A percentile compares a stretch with the other conserved stretches of the same genome.
phyloP scores from a whole-genome alignment of 345 rosid species.

The Adansonia digitata region DNA sequence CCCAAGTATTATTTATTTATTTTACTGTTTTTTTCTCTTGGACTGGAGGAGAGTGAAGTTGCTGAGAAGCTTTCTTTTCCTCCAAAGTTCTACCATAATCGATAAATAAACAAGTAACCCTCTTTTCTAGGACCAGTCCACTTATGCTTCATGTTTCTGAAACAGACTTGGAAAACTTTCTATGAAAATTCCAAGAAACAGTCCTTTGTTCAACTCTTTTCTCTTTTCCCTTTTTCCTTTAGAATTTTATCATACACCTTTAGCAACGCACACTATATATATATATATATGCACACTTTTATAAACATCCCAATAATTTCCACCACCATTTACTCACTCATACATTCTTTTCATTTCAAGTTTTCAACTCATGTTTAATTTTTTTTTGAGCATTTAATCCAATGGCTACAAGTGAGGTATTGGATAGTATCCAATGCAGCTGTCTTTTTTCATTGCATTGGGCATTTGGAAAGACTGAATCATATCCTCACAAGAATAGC shows the following conservation, averaged over 20 bases:
- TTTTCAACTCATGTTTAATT: background rate
- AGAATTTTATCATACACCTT: slow-evolving; percentile 1
- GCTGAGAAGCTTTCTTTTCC: slow-evolving; percentile 26
- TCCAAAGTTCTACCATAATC: background rate
- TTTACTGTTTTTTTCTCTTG: slow-evolving; percentile 20
- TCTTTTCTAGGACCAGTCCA: slow-evolving; percentile 19
- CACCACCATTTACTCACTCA: background rate
- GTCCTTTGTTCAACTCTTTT: background rate
- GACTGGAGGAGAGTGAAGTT: slow-evolving; percentile 19
- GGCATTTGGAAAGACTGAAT: slow-evolving; percentile 11
- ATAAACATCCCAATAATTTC: background rate
- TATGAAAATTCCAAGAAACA: slow-evolving; percentile 30
- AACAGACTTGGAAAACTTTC: slow-evolving; percentile 8
- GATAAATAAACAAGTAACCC: background rate
- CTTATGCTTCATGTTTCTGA: slow-evolving; percentile 11
- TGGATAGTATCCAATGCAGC: background rate
- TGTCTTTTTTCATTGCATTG: slow-evolving; percentile 2
- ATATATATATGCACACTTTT: background rate
- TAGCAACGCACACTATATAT: too few relatives aligned
- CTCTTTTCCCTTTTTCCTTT: background rate
- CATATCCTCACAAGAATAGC: slow-evolving; percentile 14
- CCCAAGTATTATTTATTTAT: background rate
- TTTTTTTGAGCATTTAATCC: slow-evolving; percentile 14
- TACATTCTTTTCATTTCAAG: background rate
- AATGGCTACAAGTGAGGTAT: slow-evolving; percentile 4